Evolutionary conservation across 2,329 filamentous ascomycete species (phyloP), one percentile per base, ranked within the genome.

Genomic region (Hymenoscyphus fraxineus): DNA sequence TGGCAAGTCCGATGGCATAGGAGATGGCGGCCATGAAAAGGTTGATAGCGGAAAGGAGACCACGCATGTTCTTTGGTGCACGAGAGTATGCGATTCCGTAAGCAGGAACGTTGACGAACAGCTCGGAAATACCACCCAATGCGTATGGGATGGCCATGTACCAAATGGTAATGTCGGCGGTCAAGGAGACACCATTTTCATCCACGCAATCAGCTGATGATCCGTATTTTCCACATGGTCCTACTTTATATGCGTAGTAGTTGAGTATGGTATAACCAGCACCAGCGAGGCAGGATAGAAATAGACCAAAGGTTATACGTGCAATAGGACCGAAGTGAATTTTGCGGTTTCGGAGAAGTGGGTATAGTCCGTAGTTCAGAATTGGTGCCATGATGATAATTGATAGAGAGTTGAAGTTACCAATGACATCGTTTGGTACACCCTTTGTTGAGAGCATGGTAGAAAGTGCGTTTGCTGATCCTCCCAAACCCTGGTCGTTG

Each of bases 371-470:
- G 38, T 80, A 82, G 72, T 93, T 89, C 65, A 88, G 82, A 65
- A 93, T 77, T 1, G 90, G 89, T 51, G 92, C 88, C 76, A 91
- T 84, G 73, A 92, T 84, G 70, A 93, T 84, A 66, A 93, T 86
- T 32, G 88, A 84, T 65, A 93, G 85, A 9, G 90, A 88, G 76
- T 93, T 88, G 63, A 93, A 80, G 78, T 92, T 93, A 75, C 86
- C 83, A 72, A 93, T 85, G 65, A 93, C 79, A 74, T 93, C 90
- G 79, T 93, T 93, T 72, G 90, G 91, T 3, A 91, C 84, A 56
- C 90, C 89, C 72, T 89, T 81, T 2, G 88, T 84, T 59, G 82
- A 72, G 87, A 91, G 84, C 76, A 83, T 84, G 74, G 85, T 85
- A n/a, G 80, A 79, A 62, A 83, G 77, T 67, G 87, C 76, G 69